Conservation (phyloP, 176 grass and related monocot species). For the Oryza australiensis region DNA sequence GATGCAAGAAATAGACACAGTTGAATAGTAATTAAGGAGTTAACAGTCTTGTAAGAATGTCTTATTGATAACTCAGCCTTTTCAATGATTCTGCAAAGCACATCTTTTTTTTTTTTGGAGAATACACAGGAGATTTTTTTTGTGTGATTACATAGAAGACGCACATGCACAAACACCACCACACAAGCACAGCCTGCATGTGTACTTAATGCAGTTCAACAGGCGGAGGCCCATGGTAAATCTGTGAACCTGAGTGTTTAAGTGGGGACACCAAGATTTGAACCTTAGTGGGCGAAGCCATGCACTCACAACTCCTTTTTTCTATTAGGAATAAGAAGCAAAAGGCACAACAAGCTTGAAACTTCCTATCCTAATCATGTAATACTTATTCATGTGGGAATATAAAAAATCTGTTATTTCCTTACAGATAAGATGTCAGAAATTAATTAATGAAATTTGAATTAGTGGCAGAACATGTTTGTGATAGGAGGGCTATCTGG, state of each 20-base stretch:
- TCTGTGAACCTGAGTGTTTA: not conserved
- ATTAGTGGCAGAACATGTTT: constrained; percentile 1
- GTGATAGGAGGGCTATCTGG: not conserved
- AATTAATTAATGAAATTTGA: constrained; percentile 17
- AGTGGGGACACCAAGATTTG: not conserved
- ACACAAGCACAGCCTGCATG: not conserved
- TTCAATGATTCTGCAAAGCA: not conserved
- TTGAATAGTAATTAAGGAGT: constrained; percentile 13
- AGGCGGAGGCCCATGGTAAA: not conserved
- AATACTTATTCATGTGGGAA: constrained; percentile 1
- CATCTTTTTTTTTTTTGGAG: too few species aligned
- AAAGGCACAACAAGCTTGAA: not conserved
- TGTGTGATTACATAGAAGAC: not conserved
- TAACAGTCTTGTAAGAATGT: not conserved
- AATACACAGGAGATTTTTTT: too few species aligned
- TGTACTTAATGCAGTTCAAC: not conserved
- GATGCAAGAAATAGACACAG: not conserved
- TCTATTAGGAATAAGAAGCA: not conserved
- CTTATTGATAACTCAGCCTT: constrained; percentile 9
- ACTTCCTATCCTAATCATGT: constrained; percentile 1
- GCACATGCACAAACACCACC: not conserved
- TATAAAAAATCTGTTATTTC: not conserved
- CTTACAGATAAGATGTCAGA: not conserved
- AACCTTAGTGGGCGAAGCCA: not conserved
- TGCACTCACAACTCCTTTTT: not conserved